Conservation (phyloP, 1,284 basidiomycete genomes). For the Papiliotrema flavescens region DNA sequence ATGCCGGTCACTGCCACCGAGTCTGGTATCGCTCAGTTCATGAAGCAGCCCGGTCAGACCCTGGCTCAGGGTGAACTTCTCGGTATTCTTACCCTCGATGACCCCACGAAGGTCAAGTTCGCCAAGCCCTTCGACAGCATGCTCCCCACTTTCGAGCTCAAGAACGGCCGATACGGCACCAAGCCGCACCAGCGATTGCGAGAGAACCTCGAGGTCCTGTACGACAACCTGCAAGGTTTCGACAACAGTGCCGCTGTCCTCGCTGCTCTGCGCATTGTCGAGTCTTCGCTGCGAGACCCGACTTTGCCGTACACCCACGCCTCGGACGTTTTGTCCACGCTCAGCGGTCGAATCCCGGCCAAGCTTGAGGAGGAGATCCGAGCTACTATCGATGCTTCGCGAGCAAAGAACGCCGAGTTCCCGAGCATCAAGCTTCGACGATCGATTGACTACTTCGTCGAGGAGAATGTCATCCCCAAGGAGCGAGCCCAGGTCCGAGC, state of each 20-base stretch:
- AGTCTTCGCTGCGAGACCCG: conserved; percentile 58
- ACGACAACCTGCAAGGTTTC: conserved; percentile 91
- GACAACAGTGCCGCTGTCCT: conserved; percentile 67
- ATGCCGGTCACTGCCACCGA: conserved; percentile 96
- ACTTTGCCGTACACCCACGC: conserved; percentile 89
- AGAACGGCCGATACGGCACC: conserved; percentile 74
- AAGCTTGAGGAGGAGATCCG: conserved; percentile 88
- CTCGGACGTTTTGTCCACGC: conserved; percentile 75
- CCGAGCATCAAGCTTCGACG: conserved; percentile 58
- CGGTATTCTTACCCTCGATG: conserved; percentile 94
- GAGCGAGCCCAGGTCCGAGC: conserved; percentile 73
- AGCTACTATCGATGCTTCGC: conserved; percentile 69
- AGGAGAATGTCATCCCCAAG: conserved; percentile 72
- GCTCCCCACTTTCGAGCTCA: conserved; percentile 78
- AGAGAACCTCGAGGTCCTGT: conserved; percentile 72
- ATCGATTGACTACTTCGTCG: conserved; percentile 73
- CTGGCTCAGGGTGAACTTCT: conserved; percentile 97
- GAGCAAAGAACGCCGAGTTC: conserved; percentile 75
- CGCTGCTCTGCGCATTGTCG: conserved; percentile 43
- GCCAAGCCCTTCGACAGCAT: conserved; percentile 97
- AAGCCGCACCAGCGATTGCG: conserved; percentile 87
- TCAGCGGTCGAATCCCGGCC: conserved; percentile 88
- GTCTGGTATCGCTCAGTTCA: conserved; percentile 91
- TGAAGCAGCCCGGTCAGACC: conserved; percentile 96
- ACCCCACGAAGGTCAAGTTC: conserved; percentile 94